A percentile compares a stretch with the other conserved stretches of the same genome.
Evolutionary conservation across 768 basidiomycete genomes (phyloP).

Genomic region (Cyclocybe cylindracea): DNA sequence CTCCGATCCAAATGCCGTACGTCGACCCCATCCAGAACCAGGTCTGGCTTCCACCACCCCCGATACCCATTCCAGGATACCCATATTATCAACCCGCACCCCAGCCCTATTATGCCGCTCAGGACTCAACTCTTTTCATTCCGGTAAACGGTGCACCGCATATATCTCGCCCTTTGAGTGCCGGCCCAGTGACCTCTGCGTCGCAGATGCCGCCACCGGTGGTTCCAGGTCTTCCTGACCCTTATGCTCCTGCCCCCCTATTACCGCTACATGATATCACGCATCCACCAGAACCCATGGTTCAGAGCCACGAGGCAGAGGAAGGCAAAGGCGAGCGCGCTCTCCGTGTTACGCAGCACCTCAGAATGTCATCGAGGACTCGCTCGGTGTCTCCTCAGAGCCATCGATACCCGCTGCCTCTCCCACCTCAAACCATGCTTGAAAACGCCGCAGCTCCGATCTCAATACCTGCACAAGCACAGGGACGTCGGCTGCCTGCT

Average conservation of each 20-base stretch:
- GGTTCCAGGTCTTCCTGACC: conserved; percentile 37
- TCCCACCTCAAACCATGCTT: conserved; percentile 8
- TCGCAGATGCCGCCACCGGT: conserved; percentile 29
- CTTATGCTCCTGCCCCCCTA: conserved; percentile 30
- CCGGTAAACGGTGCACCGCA: conserved; percentile 17
- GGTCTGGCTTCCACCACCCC: conserved; percentile 50
- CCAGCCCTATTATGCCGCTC: conserved; percentile 16
- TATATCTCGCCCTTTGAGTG: conserved; percentile 51
- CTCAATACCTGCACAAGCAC: conserved; percentile 1
- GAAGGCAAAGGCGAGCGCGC: conserved; percentile 65
- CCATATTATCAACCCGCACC: conserved; percentile 15
- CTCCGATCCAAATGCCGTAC: conserved; percentile 38
- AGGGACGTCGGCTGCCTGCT: conserved; percentile 13
- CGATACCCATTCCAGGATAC: conserved; percentile 29
- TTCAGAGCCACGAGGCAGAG: conserved; percentile 35
- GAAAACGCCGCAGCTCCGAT: conserved; percentile 3
- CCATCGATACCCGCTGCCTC: conserved; percentile 49
- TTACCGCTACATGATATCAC: conserved; percentile 18
- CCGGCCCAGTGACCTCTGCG: conserved; percentile 35
- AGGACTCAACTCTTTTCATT: conserved; percentile 8
- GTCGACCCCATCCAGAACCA: conserved; percentile 42
- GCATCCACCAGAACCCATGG: conserved; percentile 1
- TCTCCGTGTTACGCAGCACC: conserved; percentile 57
- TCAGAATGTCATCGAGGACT: conserved; percentile 55
- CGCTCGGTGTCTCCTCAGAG: conserved; percentile 65